Base-by-base conservation (phyloP, 148 eudicot genomes). In the Persicaria tinctoria region DNA sequence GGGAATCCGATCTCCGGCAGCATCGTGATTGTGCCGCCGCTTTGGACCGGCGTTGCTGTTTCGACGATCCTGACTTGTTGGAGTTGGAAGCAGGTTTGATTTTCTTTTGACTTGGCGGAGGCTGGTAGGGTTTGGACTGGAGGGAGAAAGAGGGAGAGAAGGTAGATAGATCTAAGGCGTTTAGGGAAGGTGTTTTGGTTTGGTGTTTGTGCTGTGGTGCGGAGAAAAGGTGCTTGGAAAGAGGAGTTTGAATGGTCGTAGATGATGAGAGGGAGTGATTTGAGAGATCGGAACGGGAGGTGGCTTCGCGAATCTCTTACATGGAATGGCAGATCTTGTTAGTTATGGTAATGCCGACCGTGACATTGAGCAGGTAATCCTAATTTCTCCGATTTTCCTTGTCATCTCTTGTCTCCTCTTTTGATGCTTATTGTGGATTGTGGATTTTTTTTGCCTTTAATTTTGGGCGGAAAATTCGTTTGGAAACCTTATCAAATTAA, bases 291-390 rank as follows among this genome's bases (percentile, higher is more conserved):
- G 66, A 80, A 85, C 80, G 63, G 89, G 81, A 73, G 86, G 91
- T 77, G 85, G 82, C 72, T 87, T 77, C 70, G 80, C 78, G 78
- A 81, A 68, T 82, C 82, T 79, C 69, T 88, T 90, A 84, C 98
- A 89, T 93, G 92, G 98, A 93, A 91, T 93, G 98, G 98, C 97
- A 91, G 93, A 91, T 91, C 93, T 84, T 84, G 86, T 82, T 85
- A 87, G 88, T 72, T 80, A 79, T 80, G 87, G 78, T 78, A 86
- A 83, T 82, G 82, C 84, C 46, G 73, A 87, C 78, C 92, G 96
- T 78, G 88, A 91, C 77, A 85, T 84, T 76, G 89, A 94, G 78
- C 98, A 91, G 97, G 98, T 94, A 48, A 10, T 18, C 56, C 45
- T 13, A 17, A 45, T 59, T 47, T 14, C 68, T 63, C 32, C 41